Conservation (phyloP, 2,329 filamentous ascomycete species). For the Penicillium sp. region DNA sequence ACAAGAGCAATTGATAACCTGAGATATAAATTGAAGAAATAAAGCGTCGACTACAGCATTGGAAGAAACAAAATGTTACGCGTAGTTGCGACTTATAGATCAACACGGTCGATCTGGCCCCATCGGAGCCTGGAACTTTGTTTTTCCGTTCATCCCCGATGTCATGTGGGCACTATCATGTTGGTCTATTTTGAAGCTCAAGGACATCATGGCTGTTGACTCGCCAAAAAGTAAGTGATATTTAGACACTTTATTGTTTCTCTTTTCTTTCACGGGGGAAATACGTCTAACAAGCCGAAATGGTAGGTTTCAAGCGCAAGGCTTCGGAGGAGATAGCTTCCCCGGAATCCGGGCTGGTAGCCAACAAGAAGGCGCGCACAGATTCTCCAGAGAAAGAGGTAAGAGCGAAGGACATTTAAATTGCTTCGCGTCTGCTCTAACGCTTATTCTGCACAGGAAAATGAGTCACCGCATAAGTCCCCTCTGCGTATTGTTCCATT, state of each 20-base stretch:
- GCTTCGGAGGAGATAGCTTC: constrained; percentile 50
- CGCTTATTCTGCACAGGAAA: constrained; percentile 33
- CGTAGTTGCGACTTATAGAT: neutral
- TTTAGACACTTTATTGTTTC: too few relatives aligned
- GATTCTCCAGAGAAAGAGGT: constrained; percentile 46
- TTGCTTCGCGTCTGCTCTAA: neutral
- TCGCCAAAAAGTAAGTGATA: constrained; percentile 37
- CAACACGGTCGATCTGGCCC: constrained; percentile 23
- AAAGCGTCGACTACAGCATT: neutral
- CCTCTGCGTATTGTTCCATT: constrained; percentile 70
- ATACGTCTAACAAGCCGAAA: neutral
- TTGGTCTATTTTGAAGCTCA: neutral
- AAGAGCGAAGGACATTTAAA: neutral
- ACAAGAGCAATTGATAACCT: constrained; percentile 3
- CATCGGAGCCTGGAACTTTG: constrained; percentile 10
- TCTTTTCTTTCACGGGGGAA: neutral
- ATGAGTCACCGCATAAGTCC: constrained; percentile 49
- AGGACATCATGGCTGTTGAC: constrained; percentile 17
- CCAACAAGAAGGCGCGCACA: constrained; percentile 50
- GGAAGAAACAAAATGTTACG: neutral
- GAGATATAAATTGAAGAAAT: constrained; percentile 1
- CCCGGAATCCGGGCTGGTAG: constrained; percentile 42
- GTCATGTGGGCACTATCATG: constrained; percentile 5
- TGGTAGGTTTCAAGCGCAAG: constrained; percentile 47
- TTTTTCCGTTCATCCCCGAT: constrained; percentile 15